A percentile compares a stretch with the other conserved stretches of the same genome.
Conservation (phyloP, 1,139 yeast species). For the Keqinozyma sinolaborantium region DNA sequence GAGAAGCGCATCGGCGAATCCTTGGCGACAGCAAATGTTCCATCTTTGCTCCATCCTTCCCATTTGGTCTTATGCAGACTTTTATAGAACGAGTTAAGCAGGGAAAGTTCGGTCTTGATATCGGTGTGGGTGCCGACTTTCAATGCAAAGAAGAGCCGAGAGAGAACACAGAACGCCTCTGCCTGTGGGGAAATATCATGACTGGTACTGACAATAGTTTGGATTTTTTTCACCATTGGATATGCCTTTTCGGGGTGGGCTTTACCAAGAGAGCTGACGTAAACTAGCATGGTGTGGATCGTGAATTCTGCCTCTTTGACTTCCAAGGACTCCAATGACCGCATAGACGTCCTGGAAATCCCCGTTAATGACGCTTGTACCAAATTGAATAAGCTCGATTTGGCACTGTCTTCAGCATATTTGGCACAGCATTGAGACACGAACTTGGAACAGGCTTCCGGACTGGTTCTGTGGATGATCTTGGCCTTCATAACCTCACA, state of each 20-base stretch:
- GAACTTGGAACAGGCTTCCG: not conserved
- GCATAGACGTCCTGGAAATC: not conserved
- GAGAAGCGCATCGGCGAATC: not conserved
- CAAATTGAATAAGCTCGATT: conserved; percentile 2
- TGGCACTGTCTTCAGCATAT: conserved; percentile 1
- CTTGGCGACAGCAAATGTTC: not conserved
- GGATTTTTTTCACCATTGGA: no score
- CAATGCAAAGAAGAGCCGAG: not conserved
- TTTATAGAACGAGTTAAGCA: not conserved
- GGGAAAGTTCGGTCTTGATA: not conserved
- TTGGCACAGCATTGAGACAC: not conserved
- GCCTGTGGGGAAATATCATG: not conserved
- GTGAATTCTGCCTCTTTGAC: no score
- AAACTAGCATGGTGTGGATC: no score
- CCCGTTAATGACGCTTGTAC: not conserved
- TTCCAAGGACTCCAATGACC: no score
- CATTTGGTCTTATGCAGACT: not conserved
- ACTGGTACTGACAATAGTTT: no score
- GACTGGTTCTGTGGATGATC: conserved; percentile 3
- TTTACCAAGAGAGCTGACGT: no score
- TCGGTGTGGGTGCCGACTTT: not conserved
- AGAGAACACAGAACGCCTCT: not conserved
- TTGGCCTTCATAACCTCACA: conserved; percentile 2
- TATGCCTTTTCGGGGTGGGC: no score
- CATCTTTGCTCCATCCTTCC: not conserved